These are phyloP conservation scores for Lactifluus volemus DNA, from an alignment of 768 basidiomycete genomes.

Conservation along the genomic window DNA sequence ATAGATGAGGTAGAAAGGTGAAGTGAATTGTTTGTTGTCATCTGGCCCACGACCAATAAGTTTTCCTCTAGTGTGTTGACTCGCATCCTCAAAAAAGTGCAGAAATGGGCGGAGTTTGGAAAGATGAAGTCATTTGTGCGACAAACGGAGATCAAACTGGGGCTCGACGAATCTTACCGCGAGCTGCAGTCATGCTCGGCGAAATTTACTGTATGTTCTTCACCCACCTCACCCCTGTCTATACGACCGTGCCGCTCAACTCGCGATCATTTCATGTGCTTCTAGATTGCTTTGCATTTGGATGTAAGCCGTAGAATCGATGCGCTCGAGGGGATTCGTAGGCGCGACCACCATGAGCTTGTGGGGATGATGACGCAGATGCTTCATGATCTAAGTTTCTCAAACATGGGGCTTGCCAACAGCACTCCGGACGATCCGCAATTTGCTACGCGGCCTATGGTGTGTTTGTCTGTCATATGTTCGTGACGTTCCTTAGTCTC, in stretches of 20 bases:
- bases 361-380: slow-evolving; percentile 13
- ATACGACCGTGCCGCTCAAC: not conserved
- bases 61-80: slow-evolving; percentile 4
- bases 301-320: not conserved
- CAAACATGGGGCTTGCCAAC: slow-evolving; percentile 3
- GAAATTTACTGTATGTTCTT: slow-evolving; percentile 14
- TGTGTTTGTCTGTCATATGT: not conserved
- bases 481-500: not conserved
- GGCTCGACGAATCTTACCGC: slow-evolving; percentile 15
- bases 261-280: not conserved
- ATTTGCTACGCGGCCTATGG: slow-evolving; percentile 6
- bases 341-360: slow-evolving; percentile 15
- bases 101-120: slow-evolving; percentile 11
- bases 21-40: not conserved
- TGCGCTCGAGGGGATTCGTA: slow-evolving; percentile 17
- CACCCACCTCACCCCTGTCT: no score
- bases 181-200: slow-evolving; percentile 10
- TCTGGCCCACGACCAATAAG: not conserved
- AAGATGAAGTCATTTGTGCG: slow-evolving; percentile 13
- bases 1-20: slow-evolving; percentile 19
- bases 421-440: slow-evolving; percentile 9
- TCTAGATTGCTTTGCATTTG: slow-evolving; percentile 14
- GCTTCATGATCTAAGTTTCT: slow-evolving; percentile 5
- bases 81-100: slow-evolving; percentile 8
- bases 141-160: slow-evolving; percentile 16